A percentile compares a stretch with the other conserved stretches of the same genome.
Evolutionary conservation across 768 basidiomycete species (phyloP).

Genomic region (Jaapia argillacea): DNA sequence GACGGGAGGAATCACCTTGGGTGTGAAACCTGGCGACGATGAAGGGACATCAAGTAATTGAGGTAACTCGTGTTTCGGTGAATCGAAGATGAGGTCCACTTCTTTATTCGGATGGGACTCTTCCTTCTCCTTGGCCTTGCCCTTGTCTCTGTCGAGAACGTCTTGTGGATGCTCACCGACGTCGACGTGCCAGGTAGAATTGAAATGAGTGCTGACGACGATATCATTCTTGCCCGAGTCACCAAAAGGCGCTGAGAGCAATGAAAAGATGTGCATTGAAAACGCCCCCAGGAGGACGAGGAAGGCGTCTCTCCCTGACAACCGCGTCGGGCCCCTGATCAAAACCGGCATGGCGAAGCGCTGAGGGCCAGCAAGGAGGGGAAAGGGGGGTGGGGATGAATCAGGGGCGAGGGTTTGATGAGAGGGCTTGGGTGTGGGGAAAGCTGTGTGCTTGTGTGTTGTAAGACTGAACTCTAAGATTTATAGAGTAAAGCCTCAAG

Average conservation of each 20-base stretch:
- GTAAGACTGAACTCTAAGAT: too few relatives aligned
- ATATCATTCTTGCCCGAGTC: constrained; percentile 22
- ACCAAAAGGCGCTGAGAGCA: constrained; percentile 24
- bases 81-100: background rate
- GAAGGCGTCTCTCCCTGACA: constrained; percentile 47
- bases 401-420: too few relatives aligned
- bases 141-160: too few relatives aligned
- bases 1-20: constrained; percentile 1
- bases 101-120: background rate
- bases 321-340: constrained; percentile 10
- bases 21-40: constrained; percentile 1
- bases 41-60: background rate
- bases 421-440: too few relatives aligned
- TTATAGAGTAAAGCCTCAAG: too few relatives aligned
- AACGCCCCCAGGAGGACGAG: constrained; percentile 50
- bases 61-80: background rate
- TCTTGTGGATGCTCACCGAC: too few relatives aligned
- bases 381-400: background rate
- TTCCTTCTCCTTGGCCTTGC: background rate
- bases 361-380: constrained; percentile 1
- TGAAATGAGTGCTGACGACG: constrained; percentile 13
- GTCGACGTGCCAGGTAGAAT: constrained; percentile 6
- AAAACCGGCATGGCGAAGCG: constrained; percentile 21
- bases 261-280: constrained; percentile 41
- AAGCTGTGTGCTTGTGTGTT: too few relatives aligned